Base-by-base conservation (phyloP, 1,139 yeast genomes). In the Sugiyamaella novakii region DNA sequence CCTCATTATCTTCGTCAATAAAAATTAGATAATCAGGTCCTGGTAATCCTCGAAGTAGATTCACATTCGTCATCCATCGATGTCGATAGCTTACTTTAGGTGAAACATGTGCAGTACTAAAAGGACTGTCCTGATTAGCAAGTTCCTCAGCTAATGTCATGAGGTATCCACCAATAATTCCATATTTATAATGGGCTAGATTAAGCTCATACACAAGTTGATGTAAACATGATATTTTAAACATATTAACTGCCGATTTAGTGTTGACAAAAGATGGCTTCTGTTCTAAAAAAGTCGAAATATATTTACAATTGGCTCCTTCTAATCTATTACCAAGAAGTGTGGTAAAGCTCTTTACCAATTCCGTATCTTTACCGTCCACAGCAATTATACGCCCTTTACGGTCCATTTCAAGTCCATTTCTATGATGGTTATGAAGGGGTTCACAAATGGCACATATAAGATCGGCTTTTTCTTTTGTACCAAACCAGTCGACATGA, bases 381-480 rank as follows among this genome's bases (percentile, higher is more conserved):
- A 62, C 53, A 8, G 67, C 61, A 27, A 62, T 52, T 18, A 60
- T 53, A 41, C 43, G 50, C 24, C 55, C 51, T 14, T 43, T 46
- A 11, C 46, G 35, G 11, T 46, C 53, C n/a, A 10, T 31, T 31
- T 43, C 47, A n/a, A 22, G 24, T 18, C 40, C 25, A 29, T 37
- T 30, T 25, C 46, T 43, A 34, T 47, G 49, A 18, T 49, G 47
- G 33, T 52, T 42, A 43, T 43, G 42, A 12, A 54, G 34, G 3
- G 62, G 59, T 28, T 59, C 60, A 19, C 65, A 61, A 7, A 59
- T 55, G 43, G 56, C 54, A 3, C 60, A 52, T 35, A 62, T 45
- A 22, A 60, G 52, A 27, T 62, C 66, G 1, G 62, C 65, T 51
- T 62, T 62, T 35, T 62, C 65, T 2, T 61, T 53, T 17, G 56